Conservation (phyloP, 139 green algal genomes). For the Chlamydomonas sp. region DNA sequence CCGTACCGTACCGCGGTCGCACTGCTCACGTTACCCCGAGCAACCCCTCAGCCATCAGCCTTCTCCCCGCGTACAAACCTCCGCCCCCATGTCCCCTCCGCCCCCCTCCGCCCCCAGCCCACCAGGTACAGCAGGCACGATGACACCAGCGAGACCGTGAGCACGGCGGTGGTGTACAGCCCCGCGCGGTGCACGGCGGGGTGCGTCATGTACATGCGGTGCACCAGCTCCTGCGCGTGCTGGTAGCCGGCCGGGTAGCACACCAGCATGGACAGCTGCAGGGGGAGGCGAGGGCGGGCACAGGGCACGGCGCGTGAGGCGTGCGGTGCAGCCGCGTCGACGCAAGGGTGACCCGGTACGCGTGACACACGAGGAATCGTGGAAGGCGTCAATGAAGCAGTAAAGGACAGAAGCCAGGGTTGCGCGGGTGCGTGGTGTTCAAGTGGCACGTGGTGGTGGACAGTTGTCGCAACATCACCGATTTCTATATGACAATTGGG, state of each 20-base stretch:
- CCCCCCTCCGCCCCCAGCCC: background rate
- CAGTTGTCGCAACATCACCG: too few species aligned
- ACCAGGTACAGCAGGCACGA: conserved; percentile 38
- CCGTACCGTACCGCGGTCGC: too few species aligned
- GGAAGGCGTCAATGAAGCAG: too few species aligned
- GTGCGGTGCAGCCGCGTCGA: too few species aligned
- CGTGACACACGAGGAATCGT: too few species aligned
- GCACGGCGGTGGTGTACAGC: conserved; percentile 17
- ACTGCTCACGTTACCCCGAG: too few species aligned
- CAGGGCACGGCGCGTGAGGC: background rate
- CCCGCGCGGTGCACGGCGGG: conserved; percentile 8
- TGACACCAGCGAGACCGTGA: background rate
- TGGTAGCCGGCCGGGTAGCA: conserved; percentile 27
- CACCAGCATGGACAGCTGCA: conserved; percentile 25
- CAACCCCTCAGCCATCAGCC: too few species aligned
- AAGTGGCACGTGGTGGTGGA: too few species aligned
- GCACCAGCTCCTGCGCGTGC: conserved; percentile 27
- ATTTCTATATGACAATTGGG: too few species aligned
- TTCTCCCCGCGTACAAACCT: background rate
- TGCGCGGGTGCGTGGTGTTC: too few species aligned
- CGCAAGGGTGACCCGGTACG: too few species aligned
- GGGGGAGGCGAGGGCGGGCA: background rate
- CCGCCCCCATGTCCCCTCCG: background rate
- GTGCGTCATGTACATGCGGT: conserved; percentile 13
- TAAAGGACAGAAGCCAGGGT: too few species aligned